These are phyloP conservation scores for Murraya paniculata DNA, from an alignment of 345 rosid species.

Conservation along the genomic window DNA sequence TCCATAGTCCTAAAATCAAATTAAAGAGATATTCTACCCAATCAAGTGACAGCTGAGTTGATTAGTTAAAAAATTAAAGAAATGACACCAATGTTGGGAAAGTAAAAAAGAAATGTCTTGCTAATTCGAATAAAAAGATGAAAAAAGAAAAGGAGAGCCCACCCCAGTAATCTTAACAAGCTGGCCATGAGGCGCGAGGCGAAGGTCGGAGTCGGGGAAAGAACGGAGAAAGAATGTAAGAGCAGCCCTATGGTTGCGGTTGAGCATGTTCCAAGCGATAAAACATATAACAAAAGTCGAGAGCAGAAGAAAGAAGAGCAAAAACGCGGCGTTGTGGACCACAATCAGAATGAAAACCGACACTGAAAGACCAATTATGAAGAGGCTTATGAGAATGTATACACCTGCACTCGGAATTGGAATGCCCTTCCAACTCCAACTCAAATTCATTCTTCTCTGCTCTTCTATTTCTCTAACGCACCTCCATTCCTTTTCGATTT, in stretches of 20 bases:
- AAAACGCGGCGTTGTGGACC: slow-evolving; percentile 41
- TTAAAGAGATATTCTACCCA: neutral
- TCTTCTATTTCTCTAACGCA: too few relatives aligned
- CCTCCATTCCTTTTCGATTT: too few relatives aligned
- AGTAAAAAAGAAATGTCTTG: too few relatives aligned
- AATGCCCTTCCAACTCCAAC: too few relatives aligned
- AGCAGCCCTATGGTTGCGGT: slow-evolving; percentile 31
- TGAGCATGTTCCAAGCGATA: slow-evolving; percentile 39
- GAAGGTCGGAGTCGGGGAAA: slow-evolving; percentile 50
- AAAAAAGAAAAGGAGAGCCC: neutral
- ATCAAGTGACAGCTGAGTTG: too few relatives aligned
- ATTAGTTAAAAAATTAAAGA: too few relatives aligned
- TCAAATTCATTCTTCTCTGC: too few relatives aligned
- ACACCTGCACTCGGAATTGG: neutral
- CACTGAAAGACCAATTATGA: slow-evolving; percentile 35
- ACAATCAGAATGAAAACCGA: slow-evolving; percentile 43
- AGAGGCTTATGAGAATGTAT: slow-evolving; percentile 28
- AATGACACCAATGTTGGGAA: too few relatives aligned
- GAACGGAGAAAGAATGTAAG: slow-evolving; percentile 33
- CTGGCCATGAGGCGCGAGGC: slow-evolving; percentile 42
- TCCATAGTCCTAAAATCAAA: neutral
- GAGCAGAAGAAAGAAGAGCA: slow-evolving; percentile 36
- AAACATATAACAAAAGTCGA: slow-evolving; percentile 31
- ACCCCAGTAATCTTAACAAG: slow-evolving; percentile 61
- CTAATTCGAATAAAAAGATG: too few relatives aligned